Base-by-base conservation (phyloP, 495 filamentous ascomycete genomes). In the Lasiosphaeria hispida region DNA sequence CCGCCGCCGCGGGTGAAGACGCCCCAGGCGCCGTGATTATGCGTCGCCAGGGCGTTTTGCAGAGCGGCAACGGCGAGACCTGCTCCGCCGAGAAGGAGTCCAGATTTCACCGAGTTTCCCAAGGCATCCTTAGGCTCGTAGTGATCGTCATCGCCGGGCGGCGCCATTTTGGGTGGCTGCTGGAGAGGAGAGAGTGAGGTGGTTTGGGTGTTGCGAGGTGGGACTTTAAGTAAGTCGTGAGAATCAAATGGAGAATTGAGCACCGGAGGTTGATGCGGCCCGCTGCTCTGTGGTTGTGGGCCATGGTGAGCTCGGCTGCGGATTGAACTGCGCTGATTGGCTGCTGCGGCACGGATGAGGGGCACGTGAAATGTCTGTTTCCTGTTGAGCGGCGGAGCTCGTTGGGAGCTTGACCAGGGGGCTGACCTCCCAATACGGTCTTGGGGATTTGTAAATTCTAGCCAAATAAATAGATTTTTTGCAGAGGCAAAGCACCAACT, bases 71-170 rank as follows among this genome's bases (percentile, higher is more conserved):
- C 66, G 67, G 89, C 77, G 41, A 87, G 71, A 61, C 94, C 95
- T 42, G 82, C 81, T 43, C 76, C 73, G 68, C 86, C 88, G 51
- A 82, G 83, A 57, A 90, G 69, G 58, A 83, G 58, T 38, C 83
- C 85, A 51, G 85, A 81, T 63, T 83, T 83, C 67, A 90, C 69
- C 30, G 87, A 80, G 39, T 78, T 77, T 50, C 75, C 70, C 59
- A 97, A 74, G 58, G 92, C 86, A 83, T 97, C 92, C 68, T 87
- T 82, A 48, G 88, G 87, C 43, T 89, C 85, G 71, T 91, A 95
- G 60, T 65, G 65, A 57, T 81, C 75, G 33, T 69, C 61, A 41
- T 65, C 69, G 51, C 56, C 64, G 48, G 61, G 53, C 47, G 69
- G 68, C 63, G 68, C 66, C 58, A 82, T 78, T 70, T 78, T 79